These are phyloP conservation scores for Dryas alaskensis DNA, from an alignment of 306 rosid species.

Conservation along the genomic window DNA sequence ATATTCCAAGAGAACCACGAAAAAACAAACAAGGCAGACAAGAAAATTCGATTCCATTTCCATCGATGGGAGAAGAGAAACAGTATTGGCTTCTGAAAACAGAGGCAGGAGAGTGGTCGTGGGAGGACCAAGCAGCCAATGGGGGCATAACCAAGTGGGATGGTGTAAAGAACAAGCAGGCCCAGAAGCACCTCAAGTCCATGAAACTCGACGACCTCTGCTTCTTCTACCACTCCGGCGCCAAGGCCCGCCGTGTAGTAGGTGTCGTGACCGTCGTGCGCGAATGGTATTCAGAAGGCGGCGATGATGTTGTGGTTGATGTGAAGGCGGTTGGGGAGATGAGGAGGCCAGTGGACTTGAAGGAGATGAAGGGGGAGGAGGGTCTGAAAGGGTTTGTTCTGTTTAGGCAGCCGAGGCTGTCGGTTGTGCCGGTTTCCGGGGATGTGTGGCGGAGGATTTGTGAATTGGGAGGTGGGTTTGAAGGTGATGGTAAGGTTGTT, in stretches of 20 bases:
- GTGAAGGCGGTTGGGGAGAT: conserved; percentile 77
- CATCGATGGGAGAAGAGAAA: conserved; percentile 26
- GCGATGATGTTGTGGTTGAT: conserved; percentile 49
- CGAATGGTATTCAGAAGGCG: conserved; percentile 47
- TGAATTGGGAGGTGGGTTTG: conserved; percentile 66
- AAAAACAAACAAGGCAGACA: background rate
- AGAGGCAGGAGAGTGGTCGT: conserved; percentile 83
- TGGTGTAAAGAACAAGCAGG: conserved; percentile 92
- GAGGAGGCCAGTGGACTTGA: conserved; percentile 64
- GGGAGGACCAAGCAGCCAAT: conserved; percentile 83
- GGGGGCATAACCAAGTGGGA: conserved; percentile 79
- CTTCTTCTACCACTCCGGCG: conserved; percentile 86
- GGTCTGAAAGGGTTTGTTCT: conserved; percentile 53
- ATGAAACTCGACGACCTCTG: conserved; percentile 62
- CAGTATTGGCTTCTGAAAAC: conserved; percentile 70
- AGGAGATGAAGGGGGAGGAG: conserved; percentile 62
- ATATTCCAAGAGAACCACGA: background rate
- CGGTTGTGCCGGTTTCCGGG: conserved; percentile 64
- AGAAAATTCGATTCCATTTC: too few species aligned
- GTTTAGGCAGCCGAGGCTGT: conserved; percentile 67
- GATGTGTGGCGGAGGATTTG: conserved; percentile 56
- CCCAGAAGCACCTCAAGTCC: conserved; percentile 73
- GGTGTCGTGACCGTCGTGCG: conserved; percentile 64
- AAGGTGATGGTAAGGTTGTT: conserved; percentile 49
- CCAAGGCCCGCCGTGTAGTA: conserved; percentile 71